Evolutionary conservation across 768 basidiomycete species (phyloP), one percentile per base, ranked within the genome.

Genomic region (Lentinula boryana): DNA sequence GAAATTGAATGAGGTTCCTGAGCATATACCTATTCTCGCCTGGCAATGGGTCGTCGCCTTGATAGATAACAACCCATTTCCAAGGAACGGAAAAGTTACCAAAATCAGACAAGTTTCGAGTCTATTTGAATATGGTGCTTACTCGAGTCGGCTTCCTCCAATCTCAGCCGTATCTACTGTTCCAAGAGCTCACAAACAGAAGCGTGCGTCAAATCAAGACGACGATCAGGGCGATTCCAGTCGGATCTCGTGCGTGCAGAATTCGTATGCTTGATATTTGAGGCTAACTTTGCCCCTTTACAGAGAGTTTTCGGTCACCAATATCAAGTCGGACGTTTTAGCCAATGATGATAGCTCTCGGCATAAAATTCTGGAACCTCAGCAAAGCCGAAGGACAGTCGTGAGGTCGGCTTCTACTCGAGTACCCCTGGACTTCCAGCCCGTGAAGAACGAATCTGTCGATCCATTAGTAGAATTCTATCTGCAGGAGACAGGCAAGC

Each of bases 391-490:
- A 48, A 48, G 12, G 21, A 23, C 36, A 50, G 4, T 33, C 6
- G 13, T 50, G 7, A 43, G 32, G 52, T 4, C 16, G 6, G 57
- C 62, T 21, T 38, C 63, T 31, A 59, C 61, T 31, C 44, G 51
- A 36, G 40, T 49, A n/a, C 44, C 61, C 4, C 32, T 62, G 58
- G 48, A 60, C 23, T 36, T 50, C 6, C 16, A 62, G 23, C 38
- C 43, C 18, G 40, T 31, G 16, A 21, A 21, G 9, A 18, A 36
- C 16, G 35, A 38, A 7, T 10, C 13, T 13, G 63, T 70, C 32
- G 88, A 91, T 67, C 87, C 89, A 0, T 72, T 91, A 56, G 81
- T 81, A 0, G 80, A 84, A 63, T 89, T 87, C 66, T 90, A 89
- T 65, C 77, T 48, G 21, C 46, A 48, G 32, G n/a, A 33, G 32